Percentiles rank a stretch among this genome's conserved stretches.
Evolutionary conservation across 768 basidiomycete species (phyloP).

Genomic region (Mrakia blollopis): DNA sequence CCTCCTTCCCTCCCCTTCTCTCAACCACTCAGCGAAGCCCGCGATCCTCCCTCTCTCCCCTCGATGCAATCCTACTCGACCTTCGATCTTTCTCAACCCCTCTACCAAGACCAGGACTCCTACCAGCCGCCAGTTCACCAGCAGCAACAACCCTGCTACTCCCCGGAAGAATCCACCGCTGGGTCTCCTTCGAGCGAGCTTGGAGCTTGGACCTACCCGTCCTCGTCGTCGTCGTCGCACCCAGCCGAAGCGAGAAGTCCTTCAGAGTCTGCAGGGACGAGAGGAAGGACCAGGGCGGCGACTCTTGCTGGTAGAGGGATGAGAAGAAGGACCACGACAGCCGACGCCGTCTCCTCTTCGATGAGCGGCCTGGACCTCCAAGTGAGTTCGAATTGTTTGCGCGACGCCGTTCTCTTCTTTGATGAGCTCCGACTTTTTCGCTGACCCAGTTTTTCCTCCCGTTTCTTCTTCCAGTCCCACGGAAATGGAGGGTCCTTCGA

Average conservation of each 20-base stretch:
- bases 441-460: background rate
- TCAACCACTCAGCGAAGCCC: background rate
- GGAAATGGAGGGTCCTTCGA: background rate
- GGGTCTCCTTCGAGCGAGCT: background rate
- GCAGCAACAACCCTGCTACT: background rate
- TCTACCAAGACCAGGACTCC: background rate
- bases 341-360: background rate
- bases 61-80: background rate
- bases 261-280: background rate
- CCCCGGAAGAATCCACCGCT: background rate
- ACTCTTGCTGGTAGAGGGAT: background rate
- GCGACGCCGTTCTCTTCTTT: background rate
- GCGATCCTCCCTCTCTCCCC: background rate
- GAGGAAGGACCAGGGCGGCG: slow-evolving; percentile 1
- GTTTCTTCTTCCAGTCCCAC: background rate
- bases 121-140: background rate
- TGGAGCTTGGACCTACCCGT: background rate
- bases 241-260: background rate
- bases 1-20: background rate
- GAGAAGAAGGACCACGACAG: background rate
- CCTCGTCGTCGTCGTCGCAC: background rate
- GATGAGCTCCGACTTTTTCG: background rate
- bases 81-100: background rate
- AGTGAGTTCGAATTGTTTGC: background rate
- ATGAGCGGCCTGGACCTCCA: slow-evolving; percentile 12